Percentiles rank a stretch among this genome's conserved stretches.
Conservation (phyloP, 345 rosid species). For the Punica granatum region DNA sequence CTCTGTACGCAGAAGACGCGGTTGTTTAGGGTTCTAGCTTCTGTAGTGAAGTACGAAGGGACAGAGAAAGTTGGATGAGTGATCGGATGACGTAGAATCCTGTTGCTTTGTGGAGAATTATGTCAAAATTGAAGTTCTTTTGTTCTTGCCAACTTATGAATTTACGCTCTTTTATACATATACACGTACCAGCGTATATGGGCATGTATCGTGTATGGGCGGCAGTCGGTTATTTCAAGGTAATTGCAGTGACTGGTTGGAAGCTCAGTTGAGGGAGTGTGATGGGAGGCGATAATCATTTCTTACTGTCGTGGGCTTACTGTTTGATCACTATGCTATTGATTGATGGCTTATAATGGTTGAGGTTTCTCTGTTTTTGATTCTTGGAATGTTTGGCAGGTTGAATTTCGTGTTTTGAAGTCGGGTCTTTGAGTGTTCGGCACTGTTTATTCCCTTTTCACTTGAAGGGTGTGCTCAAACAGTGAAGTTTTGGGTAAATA, state of each 20-base stretch:
- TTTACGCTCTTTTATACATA: not conserved
- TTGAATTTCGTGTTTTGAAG: not conserved
- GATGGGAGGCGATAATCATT: not conserved
- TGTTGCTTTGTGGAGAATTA: not conserved
- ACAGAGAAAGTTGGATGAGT: not conserved
- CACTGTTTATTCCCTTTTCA: not conserved
- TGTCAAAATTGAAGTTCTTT: not conserved
- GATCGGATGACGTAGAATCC: not conserved
- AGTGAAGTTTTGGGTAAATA: conserved; percentile 1
- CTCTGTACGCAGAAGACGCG: not conserved
- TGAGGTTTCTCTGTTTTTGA: not conserved
- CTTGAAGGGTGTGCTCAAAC: not conserved
- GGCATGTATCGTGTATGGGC: no score
- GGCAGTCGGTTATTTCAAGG: no score
- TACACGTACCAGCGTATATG: not conserved
- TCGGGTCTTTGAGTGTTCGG: not conserved
- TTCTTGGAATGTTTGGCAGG: conserved; percentile 1
- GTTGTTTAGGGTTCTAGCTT: not conserved
- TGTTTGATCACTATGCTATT: not conserved
- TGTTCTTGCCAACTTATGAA: not conserved
- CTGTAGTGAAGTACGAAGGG: not conserved
- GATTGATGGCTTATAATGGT: not conserved
- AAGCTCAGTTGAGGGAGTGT: not conserved
- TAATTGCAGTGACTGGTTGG: not conserved
- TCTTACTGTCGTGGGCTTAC: not conserved